Percentiles rank a stretch among this genome's conserved stretches.
Conservation (phyloP, 2,329 filamentous ascomycete species). For the Chrysosphaeria jannelii region DNA sequence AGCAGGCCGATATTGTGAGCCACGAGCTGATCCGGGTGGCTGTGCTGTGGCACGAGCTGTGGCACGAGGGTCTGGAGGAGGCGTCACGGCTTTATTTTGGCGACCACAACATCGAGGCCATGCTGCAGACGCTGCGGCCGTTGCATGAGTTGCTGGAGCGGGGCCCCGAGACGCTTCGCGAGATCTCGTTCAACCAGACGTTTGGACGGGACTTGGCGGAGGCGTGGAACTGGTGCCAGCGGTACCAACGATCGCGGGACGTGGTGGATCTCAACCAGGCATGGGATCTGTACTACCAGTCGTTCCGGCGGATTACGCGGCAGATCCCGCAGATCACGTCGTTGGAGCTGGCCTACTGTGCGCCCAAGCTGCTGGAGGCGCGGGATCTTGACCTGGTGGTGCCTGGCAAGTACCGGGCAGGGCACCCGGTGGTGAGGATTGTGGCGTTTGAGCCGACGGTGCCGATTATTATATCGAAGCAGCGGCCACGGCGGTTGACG, state of each 20-base stretch:
- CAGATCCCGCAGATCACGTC: conserved; percentile 81
- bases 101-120: conserved; percentile 88
- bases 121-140: conserved; percentile 75
- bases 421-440: conserved; percentile 51
- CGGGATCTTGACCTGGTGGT: conserved; percentile 74
- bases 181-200: conserved; percentile 91
- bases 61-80: conserved; percentile 94
- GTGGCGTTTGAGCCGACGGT: conserved; percentile 72
- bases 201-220: conserved; percentile 90
- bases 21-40: conserved; percentile 91
- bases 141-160: conserved; percentile 75
- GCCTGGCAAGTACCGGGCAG: conserved; percentile 77
- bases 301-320: conserved; percentile 81
- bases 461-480: conserved; percentile 86
- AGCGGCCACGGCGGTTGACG: conserved; percentile 69
- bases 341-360: conserved; percentile 87
- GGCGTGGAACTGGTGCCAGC: conserved; percentile 82
- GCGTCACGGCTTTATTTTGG: conserved; percentile 91
- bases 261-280: conserved; percentile 89
- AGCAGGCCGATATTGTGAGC: conserved; percentile 85
- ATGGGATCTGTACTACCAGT: conserved; percentile 97
- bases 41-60: conserved; percentile 93
- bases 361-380: conserved; percentile 65
- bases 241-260: conserved; percentile 69
- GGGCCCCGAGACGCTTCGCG: conserved; percentile 73